Evolutionary conservation across 768 basidiomycete genomes (phyloP), one percentile per base, ranked within the genome.

Genomic region (Termitomyces sp.): DNA sequence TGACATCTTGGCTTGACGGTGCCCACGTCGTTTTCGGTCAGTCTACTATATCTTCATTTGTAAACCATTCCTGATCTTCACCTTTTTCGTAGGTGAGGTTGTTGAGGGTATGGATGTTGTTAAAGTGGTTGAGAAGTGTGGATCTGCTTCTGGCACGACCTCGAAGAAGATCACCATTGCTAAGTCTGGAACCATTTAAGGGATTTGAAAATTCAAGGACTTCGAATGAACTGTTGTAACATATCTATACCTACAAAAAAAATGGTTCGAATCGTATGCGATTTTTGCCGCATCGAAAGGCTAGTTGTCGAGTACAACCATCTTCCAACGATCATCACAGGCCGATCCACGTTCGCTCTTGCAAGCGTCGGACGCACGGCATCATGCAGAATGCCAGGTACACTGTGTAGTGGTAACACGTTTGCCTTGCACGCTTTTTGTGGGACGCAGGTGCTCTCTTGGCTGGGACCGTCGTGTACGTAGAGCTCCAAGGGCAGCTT

Each of bases 11-110:
- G 90, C 83, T 94, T 57, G 89, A 94, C 68, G 87, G 86, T 56
- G 80, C 79, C 55, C 87, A 93, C 71, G 88, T 92, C 71, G 92
- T 95, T 47, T 94, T 96, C 65, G 94, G 93, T 84, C 63, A 48
- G 74, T 44, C 42, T 14, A 16, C 8, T 45, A 32, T 1, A 14
- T 5, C 5, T 21, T 39, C 45, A 68, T 54, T 28, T 10, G 25
- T 19, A 48, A 12, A 53, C 43, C 12, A 21, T 46, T 21, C 25
- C 17, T 17, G 21, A n/a, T 4, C 43, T 8, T 50, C 16, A 8
- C 12, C 16, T 39, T 23, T 21, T 45, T 55, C 16, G 9, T 45
- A 82, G 82, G 83, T 39, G 84, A 88, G 63, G 89, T 92, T 57
- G 68, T 89, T 46, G 76, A 86, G 58, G 85, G 85, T 52, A 67